Base-by-base conservation (phyloP, 345 rosid genomes). In the Litchi chinensis region DNA sequence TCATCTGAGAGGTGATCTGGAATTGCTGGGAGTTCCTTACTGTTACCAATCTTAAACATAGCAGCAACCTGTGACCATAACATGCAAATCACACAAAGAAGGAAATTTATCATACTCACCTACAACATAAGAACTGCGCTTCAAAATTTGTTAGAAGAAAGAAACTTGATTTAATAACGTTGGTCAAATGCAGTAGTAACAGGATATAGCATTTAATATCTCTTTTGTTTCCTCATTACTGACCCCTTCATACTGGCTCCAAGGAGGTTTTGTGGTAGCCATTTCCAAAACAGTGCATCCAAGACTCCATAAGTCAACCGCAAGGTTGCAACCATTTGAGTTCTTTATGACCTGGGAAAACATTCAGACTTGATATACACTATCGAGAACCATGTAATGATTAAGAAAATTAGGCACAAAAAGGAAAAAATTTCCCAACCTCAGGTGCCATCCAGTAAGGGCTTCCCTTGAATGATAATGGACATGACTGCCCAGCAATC, bases 401-500 rank as follows among this genome's bases (percentile, higher is more conserved):
- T 64, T 19, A 44, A 37, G 68, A 66, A 68, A 54, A 68, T 41
- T n/a, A 44, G 59, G 6, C 50, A 26, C 21, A 81, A 19, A 43
- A 57, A 69, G 54, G 22, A 77, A 70, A 52, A 81, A 43, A 26
- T 18, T 46, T 73, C 82, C 83, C 26, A n/a, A 92, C 97, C 93
- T 92, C 97, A 26, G 97, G 97, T 71, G 97, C 97, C 94, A 92
- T 86, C 97, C 97, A 92, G 80, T 89, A 90, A 39, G 97, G 97
- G 82, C 97, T 92, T 74, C 97, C 97, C 82, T 89, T 92, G 85
- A 92, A 88, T 41, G 97, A 92, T 63, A 92, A 84, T 6, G 93
- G 92, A 75, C 93, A 90, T 12, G 97, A 89, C 77, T 92, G 97
- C 73, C 97, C 97, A 3, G 91, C 85, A 78, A 92, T 92, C 97